Conservation (phyloP, 169 alveolate species). For the Miamiensis avidus region DNA sequence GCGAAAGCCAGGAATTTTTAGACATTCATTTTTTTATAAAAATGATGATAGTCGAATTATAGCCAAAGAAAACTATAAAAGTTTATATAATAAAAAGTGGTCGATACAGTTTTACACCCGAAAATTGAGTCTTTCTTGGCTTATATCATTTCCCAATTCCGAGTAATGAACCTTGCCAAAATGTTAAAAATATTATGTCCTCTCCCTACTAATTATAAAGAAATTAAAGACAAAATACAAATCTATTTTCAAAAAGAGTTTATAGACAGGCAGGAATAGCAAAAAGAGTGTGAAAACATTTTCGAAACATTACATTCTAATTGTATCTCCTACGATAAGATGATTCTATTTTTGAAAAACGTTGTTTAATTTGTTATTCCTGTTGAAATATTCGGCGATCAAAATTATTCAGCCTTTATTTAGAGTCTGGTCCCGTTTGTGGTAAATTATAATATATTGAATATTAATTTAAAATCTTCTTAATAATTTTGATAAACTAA, state of each 20-base stretch:
- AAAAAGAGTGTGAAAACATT: neutral
- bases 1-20: conserved; percentile 21
- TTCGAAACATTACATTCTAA: conserved; percentile 9
- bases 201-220: neutral
- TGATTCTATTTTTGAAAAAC: conserved; percentile 13
- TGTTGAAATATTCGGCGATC: conserved; percentile 29
- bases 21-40: neutral
- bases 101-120: neutral
- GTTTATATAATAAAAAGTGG: neutral
- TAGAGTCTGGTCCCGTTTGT: neutral
- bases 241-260: neutral
- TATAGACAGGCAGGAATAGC: neutral
- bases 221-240: neutral
- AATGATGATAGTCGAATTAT: neutral
- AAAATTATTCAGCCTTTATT: conserved; percentile 15
- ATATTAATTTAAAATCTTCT: neutral
- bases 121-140: neutral
- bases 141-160: neutral
- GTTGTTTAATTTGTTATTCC: conserved; percentile 21
- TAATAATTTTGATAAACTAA: neutral
- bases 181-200: neutral
- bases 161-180: neutral
- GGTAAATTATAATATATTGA: neutral
- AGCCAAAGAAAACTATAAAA: neutral
- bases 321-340: conserved; percentile 1